Percentiles rank a stretch among this genome's conserved stretches.
Conservation (phyloP, 305 asterid genomes). For the Rubia tinctorum region DNA sequence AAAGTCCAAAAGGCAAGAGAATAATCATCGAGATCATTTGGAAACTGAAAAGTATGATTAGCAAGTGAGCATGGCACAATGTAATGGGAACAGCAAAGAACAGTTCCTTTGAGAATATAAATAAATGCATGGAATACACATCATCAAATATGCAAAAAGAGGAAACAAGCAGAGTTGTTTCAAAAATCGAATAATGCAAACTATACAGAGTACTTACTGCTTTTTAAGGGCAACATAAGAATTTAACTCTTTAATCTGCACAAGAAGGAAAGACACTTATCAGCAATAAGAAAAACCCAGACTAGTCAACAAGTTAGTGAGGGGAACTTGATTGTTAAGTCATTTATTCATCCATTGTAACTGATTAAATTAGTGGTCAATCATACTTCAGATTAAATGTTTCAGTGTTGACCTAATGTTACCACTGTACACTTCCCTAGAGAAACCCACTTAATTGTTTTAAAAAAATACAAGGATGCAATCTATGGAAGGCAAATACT, state of each 20-base stretch:
- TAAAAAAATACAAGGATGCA: not conserved
- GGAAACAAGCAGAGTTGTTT: not conserved
- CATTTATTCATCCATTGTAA: not conserved
- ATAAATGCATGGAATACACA: not conserved
- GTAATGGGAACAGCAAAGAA: not conserved
- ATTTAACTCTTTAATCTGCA: slow-evolving; percentile 94
- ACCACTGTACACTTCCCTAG: not conserved
- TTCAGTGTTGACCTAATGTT: not conserved
- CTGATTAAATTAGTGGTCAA: not conserved
- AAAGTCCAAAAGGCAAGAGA: not conserved
- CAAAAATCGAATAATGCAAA: slow-evolving; percentile 1
- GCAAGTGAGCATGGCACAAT: not conserved
- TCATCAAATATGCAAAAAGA: not conserved
- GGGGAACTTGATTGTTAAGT: not conserved
- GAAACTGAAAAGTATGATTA: slow-evolving; percentile 6
- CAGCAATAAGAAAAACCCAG: slow-evolving; percentile 15
- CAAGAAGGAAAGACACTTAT: slow-evolving; percentile 24
- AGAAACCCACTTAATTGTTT: not conserved
- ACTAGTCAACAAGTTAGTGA: not conserved
- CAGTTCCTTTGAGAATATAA: not conserved
- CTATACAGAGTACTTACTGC: slow-evolving; percentile 53
- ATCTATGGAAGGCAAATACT: not conserved
- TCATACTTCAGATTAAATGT: not conserved
- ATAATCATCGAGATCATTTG: not conserved
- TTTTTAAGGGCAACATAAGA: slow-evolving; percentile 93